These are phyloP conservation scores for Coniophora puteana DNA, from an alignment of 1,284 basidiomycete species.

Conservation along the genomic window DNA sequence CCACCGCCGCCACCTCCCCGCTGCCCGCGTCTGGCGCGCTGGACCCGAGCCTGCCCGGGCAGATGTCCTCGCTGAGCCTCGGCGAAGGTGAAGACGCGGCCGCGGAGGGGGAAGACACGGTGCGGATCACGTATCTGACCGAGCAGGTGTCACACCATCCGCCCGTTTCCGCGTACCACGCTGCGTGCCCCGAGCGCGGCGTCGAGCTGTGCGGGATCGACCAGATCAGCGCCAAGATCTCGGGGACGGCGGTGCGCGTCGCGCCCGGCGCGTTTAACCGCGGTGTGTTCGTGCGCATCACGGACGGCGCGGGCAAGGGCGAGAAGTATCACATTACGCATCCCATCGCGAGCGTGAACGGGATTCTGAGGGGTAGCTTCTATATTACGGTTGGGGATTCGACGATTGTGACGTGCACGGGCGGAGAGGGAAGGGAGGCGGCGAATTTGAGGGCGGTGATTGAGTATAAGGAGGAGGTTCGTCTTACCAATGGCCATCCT, in stretches of 20 bases:
- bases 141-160: conserved; percentile 97
- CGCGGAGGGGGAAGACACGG: conserved; percentile 17
- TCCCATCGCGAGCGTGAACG: conserved; percentile 88
- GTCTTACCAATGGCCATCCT: too few species aligned
- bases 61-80: conserved; percentile 59
- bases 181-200: conserved; percentile 71
- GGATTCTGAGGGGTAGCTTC: conserved; percentile 85
- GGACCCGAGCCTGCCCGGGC: conserved; percentile 42
- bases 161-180: conserved; percentile 87
- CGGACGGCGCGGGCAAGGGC: conserved; percentile 72
- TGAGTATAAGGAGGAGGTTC: conserved; percentile 94
- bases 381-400: conserved; percentile 86
- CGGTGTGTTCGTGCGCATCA: conserved; percentile 82
- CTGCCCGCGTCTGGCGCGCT: conserved; percentile 30
- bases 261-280: conserved; percentile 82
- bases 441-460: conserved; percentile 73
- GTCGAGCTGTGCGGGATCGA: conserved; percentile 79
- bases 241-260: conserved; percentile 82
- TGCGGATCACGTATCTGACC: conserved; percentile 71
- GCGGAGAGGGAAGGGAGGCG: conserved; percentile 55
- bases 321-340: conserved; percentile 90
- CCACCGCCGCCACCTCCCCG: conserved; percentile 56
- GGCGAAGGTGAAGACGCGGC: conserved; percentile 13
- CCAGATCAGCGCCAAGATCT: conserved; percentile 90
- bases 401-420: conserved; percentile 80